Conservation (phyloP, 805 yeast genomes). For the Cyberlindnera mississippiensis region DNA sequence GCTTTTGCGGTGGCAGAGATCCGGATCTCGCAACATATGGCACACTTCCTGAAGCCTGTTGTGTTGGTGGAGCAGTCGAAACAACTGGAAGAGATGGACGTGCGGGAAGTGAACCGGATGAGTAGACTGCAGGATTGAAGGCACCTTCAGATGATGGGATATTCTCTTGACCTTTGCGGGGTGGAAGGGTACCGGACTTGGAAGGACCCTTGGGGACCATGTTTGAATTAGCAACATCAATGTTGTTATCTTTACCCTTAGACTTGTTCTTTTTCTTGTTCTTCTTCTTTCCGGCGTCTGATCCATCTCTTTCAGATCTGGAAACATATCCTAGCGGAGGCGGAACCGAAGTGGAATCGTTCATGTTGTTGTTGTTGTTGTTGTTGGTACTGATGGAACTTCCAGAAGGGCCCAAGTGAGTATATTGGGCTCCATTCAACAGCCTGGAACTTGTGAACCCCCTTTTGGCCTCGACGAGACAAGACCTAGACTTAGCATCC, state of each 20-base stretch:
- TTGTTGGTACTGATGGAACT: no score
- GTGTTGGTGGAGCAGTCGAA: not conserved
- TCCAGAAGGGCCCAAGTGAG: no score
- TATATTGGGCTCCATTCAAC: not conserved
- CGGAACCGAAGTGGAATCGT: not conserved
- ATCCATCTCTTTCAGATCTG: not conserved
- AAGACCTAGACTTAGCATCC: constrained; percentile 55
- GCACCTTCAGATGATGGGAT: not conserved
- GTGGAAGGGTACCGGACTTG: constrained; percentile 19
- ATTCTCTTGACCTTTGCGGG: not conserved
- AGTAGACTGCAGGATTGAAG: not conserved
- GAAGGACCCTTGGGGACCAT: not conserved
- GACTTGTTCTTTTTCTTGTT: not conserved
- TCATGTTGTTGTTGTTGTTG: not conserved
- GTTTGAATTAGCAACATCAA: not conserved
- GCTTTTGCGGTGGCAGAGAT: not conserved
- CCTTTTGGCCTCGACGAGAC: constrained; percentile 12
- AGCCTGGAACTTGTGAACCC: constrained; percentile 19
- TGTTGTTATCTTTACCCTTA: not conserved
- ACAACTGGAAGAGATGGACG: not conserved
- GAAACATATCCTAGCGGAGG: not conserved
- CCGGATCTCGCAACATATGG: not conserved
- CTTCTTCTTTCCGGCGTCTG: not conserved
- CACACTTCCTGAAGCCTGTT: not conserved
- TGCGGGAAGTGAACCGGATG: not conserved